Evolutionary conservation across 306 rosid species (phyloP).

Genomic region (Pyrus bretschneideri): DNA sequence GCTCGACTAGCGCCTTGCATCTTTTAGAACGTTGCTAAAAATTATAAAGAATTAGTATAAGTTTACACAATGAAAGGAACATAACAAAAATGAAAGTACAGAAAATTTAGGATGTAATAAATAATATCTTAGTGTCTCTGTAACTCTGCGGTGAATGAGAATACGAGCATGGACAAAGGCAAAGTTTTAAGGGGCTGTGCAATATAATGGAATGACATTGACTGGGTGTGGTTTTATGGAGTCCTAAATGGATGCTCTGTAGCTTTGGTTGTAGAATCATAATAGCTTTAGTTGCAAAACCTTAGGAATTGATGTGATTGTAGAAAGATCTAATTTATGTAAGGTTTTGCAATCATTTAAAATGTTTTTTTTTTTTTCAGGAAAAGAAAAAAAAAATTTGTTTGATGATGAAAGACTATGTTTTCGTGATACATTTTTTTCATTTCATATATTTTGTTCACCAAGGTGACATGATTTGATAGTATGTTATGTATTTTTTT

Average conservation of each 20-base stretch:
- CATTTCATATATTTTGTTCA: too few relatives aligned
- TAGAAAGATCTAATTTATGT: too few relatives aligned
- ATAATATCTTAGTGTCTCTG: too few relatives aligned
- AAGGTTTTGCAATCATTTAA: too few relatives aligned
- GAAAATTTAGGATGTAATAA: neutral
- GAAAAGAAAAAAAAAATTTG: too few relatives aligned
- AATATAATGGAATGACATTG: neutral
- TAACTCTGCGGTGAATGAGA: neutral
- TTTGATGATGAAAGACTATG: too few relatives aligned
- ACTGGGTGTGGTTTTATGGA: neutral
- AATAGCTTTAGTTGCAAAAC: neutral
- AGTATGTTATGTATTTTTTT: neutral
- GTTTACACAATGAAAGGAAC: neutral
- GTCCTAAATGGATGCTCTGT: neutral
- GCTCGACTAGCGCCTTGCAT: accelerated
- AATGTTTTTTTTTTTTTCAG: too few relatives aligned
- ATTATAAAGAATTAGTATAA: neutral
- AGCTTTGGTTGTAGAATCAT: neutral
- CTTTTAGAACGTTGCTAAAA: neutral
- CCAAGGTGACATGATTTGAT: neutral
- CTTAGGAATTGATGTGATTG: too few relatives aligned
- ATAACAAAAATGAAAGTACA: neutral
- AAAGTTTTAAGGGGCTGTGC: neutral
- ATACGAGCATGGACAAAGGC: too few relatives aligned
- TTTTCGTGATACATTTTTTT: too few relatives aligned